Base-by-base conservation (phyloP, 495 filamentous ascomycete genomes). In the Durotheca rogersii region DNA sequence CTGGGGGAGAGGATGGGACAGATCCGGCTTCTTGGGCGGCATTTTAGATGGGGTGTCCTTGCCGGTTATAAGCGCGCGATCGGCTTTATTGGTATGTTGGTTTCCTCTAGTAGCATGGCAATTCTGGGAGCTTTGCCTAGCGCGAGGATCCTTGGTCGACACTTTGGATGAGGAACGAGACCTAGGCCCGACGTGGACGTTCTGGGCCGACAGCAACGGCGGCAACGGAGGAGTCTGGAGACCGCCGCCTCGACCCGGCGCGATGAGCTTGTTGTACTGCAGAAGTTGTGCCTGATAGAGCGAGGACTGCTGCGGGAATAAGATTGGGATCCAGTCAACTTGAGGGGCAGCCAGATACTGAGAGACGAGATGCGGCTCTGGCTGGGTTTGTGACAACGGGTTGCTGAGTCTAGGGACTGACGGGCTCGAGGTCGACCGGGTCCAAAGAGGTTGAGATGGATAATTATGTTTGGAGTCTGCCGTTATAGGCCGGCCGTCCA, bases 81-180 rank as follows among this genome's bases (percentile, higher is more conserved):
- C 76, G 69, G 72, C 71, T 73, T 72, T 77, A 47, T 72, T 73
- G 42, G 64, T 67, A 61, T 61, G 65, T 46, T 69, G 69, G 25
- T 67, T 65, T 51, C 70, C 60, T 67, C 76, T 79, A 78, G 73
- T 78, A 78, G 76, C 78, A 81, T 81, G 76, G 74, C 78, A 73
- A 70, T 64, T 75, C 64, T 73, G 73, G 48, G 58, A 61, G 65
- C 61, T 52, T 61, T 69, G 56, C 51, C 70, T 65, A 34, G 66
- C 56, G 60, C 71, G 67, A 35, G 61, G 54, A 46, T 80, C 69
- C 58, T 75, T 76, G 66, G 65, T 71, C 48, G 72, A 77, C 68
- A 72, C 72, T 54, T 78, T 77, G 57, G 75, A 76, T 39, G 71
- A 71, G 12, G 78, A 78, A 31, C 74, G 66, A 51, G 76, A 72